These are phyloP conservation scores for Dendrocalamus sinicus DNA, from an alignment of 176 grass and related monocot genomes.

Conservation along the genomic window DNA sequence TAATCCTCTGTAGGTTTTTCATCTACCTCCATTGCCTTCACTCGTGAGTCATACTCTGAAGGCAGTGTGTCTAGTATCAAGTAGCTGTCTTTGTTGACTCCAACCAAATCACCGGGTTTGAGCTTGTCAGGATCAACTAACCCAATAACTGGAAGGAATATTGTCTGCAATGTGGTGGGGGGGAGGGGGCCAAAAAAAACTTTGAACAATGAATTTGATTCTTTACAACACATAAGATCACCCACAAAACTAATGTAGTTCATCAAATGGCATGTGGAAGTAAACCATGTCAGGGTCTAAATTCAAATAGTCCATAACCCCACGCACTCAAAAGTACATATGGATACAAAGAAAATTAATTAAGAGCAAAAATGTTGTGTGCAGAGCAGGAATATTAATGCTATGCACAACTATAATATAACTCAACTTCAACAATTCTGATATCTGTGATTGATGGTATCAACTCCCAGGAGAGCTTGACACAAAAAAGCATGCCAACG, in stretches of 20 bases:
- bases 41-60: constrained; percentile 84
- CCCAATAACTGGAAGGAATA: constrained; percentile 84
- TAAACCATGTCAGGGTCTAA: constrained; percentile 3
- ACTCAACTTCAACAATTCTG: background rate
- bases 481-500: background rate
- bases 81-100: constrained; percentile 90
- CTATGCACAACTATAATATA: background rate
- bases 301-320: background rate
- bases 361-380: background rate
- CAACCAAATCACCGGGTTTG: constrained; percentile 88
- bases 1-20: constrained; percentile 96
- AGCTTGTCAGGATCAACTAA: constrained; percentile 91
- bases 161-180: constrained; percentile 55
- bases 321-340: background rate
- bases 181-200: too few relatives aligned
- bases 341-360: constrained; percentile 19
- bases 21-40: constrained; percentile 93
- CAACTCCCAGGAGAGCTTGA: background rate
- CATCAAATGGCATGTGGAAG: background rate
- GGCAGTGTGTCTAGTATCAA: constrained; percentile 86
- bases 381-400: background rate
- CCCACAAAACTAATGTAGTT: background rate
- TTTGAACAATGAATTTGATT: background rate
- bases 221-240: background rate
- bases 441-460: background rate